Evolutionary conservation across 2,329 filamentous ascomycete species (phyloP), one percentile per base, ranked within the genome.

Genomic region (Lojkania enalia): DNA sequence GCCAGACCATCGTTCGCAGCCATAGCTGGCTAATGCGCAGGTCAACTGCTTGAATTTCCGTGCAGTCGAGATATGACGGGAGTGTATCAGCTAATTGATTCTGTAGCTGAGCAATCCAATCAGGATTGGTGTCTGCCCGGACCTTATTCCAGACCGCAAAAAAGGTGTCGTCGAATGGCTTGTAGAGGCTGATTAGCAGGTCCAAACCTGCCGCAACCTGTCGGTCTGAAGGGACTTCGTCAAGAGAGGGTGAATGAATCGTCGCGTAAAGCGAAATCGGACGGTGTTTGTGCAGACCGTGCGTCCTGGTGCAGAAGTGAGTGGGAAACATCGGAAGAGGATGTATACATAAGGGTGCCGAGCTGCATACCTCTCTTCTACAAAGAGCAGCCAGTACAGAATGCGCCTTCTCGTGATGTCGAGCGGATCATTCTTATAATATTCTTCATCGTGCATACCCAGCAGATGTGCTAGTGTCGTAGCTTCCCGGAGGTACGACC

Each of bases 1-100:
- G 85, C 85, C 85, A 88, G n/a, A 87, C 80, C 70, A 87, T 85
- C 1, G 83, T 80, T 14, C 81, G 75, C 3, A 88, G 73, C 85
- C 85, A 88, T 57, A 86, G 83, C 60, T 88, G 85, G 2, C 83
- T 87, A 41, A 85, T 79, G 32, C 85, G 74, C 14, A 88, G 76
- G 55, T 88, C 83, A 5, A 86, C 83, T 42, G 83, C 85, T 55
- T 88, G 85, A 15, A 82, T 84, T 46, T 85, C 81, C 0, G 83
- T 85, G 48, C 64, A 67, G 20, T 81, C 77, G 5, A 84, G 71
- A 39, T 82, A 81, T 14, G 74, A 66, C 3, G 82, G 78, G 2
- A 84, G 70, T 15, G 78, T 75, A 42, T 76, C 74, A 3, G 73
- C 74, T 1, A 80, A 70, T 38, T 79, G 77, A 27, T 74, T 71